Conservation (phyloP, 805 yeast species). For the Sungouiella thailandica region DNA sequence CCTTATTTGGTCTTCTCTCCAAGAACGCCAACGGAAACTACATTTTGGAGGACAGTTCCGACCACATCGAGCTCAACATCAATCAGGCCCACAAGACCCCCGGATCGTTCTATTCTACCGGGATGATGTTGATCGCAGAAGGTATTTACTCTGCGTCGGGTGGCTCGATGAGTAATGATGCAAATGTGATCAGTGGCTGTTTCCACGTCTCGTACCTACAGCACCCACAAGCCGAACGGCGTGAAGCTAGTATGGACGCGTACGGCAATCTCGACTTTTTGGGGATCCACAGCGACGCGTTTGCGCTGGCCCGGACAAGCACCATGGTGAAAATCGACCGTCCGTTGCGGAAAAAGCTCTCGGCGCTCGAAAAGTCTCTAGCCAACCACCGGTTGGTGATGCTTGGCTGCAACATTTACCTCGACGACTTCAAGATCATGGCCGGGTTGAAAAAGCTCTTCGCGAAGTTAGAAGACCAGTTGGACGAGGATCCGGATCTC, state of each 20-base stretch:
- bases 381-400: conserved; percentile 57
- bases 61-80: conserved; percentile 62
- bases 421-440: conserved; percentile 56
- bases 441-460: conserved; percentile 67
- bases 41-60: conserved; percentile 78
- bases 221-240: conserved; percentile 84
- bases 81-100: conserved; percentile 56
- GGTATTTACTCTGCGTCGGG: conserved; percentile 76
- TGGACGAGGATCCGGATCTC: conserved; percentile 23
- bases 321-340: conserved; percentile 52
- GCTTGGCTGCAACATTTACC: conserved; percentile 68
- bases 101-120: conserved; percentile 65
- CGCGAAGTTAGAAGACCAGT: conserved; percentile 36
- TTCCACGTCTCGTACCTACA: conserved; percentile 74
- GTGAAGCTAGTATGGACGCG: conserved; percentile 61
- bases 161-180: conserved; percentile 30
- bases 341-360: conserved; percentile 50
- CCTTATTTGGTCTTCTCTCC: conserved; percentile 72
- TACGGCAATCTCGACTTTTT: conserved; percentile 76
- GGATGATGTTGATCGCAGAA: conserved; percentile 75
- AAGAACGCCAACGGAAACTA: conserved; percentile 61
- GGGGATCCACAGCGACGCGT: conserved; percentile 33
- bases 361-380: conserved; percentile 51
- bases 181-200: conserved; percentile 33
- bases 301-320: conserved; percentile 8